Conservation (phyloP, 768 basidiomycete genomes). For the Pleurotus cornucopiae region DNA sequence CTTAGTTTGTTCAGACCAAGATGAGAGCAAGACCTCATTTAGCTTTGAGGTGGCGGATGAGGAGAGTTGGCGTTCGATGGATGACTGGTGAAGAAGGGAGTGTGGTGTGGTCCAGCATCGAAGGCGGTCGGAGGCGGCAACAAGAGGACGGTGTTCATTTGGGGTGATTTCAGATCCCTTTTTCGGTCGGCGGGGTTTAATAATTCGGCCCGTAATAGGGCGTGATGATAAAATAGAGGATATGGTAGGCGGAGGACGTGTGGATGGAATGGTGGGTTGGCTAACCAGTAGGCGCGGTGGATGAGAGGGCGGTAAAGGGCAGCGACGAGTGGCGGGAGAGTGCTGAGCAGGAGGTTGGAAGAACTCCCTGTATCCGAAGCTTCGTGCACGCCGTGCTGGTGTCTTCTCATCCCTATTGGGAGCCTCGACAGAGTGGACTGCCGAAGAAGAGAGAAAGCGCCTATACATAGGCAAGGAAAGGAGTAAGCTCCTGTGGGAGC, state of each 20-base stretch:
- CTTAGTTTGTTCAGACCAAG: conserved; percentile 12
- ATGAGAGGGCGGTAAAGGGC: background rate
- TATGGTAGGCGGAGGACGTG: background rate
- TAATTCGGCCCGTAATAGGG: background rate
- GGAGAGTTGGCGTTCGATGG: background rate
- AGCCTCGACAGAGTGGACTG: too few relatives aligned
- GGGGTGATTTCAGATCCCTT: background rate
- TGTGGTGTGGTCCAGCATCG: conserved; percentile 17
- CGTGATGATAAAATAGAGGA: background rate
- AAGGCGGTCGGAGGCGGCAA: conserved; percentile 16
- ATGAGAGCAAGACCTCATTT: conserved; percentile 3
- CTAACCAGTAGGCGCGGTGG: background rate
- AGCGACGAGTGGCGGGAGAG: background rate
- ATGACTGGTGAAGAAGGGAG: background rate
- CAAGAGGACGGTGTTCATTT: conserved; percentile 14
- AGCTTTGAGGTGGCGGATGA: background rate
- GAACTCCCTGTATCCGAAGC: background rate
- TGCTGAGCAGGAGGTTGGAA: background rate
- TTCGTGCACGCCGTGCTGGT: too few relatives aligned
- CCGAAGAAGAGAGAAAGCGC: too few relatives aligned
- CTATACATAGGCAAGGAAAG: too few relatives aligned
- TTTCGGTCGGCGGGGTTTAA: conserved; percentile 8
- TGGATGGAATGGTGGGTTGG: background rate
- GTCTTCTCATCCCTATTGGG: too few relatives aligned
- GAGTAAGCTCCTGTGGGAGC: conserved; percentile 11